Evolutionary conservation across 495 filamentous ascomycete genomes (phyloP), one percentile per base, ranked within the genome.

Genomic region (Tuber magnatum): DNA sequence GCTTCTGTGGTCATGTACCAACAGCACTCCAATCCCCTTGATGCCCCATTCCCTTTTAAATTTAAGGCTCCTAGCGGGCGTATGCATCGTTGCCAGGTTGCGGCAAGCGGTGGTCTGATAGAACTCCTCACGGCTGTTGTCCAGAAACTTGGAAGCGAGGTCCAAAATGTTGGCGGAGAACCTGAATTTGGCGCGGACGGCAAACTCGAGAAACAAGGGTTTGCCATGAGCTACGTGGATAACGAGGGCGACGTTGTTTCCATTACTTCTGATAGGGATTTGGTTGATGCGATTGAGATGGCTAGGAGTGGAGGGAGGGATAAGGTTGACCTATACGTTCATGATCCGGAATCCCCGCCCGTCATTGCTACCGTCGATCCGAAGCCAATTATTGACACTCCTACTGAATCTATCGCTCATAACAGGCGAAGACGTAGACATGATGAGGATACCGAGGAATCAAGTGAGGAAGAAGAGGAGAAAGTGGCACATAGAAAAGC

Each of bases 41-140:
- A 93, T 73, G 83, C 86, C 18, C 92, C 95, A 0, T 99, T 98
- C 85, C 89, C 94, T 39, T 98, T 99, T 90, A 99, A 99, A 84
- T 99, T 99, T 88, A 98, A 99, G 86, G 94, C 95, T 6, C 95
- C 96, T 24, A 95, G 93, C 83, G 95, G 96, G 65, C 92, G 95
- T 61, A 94, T 98, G 40, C 96, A 98, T 84, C 90, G 96, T 56
- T 86, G 98, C 14, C 95, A 97, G 81, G 91, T 97, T 8, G 85
- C 90, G 76, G 90, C 93, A 18, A 88, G 91, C 61, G 88, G 91
- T 69, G 95, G 95, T 73, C 89, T 99, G 75, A 89, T 86, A 51
- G 91, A 95, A 68, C 89, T 99, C 51, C 90, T 98, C 44, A 84
- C 88, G 40, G 90, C 87, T 75, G 93, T 99, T 5, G 89, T 89